Conservation (phyloP, 2,329 filamentous ascomycete species). For the Knufia fluminis region DNA sequence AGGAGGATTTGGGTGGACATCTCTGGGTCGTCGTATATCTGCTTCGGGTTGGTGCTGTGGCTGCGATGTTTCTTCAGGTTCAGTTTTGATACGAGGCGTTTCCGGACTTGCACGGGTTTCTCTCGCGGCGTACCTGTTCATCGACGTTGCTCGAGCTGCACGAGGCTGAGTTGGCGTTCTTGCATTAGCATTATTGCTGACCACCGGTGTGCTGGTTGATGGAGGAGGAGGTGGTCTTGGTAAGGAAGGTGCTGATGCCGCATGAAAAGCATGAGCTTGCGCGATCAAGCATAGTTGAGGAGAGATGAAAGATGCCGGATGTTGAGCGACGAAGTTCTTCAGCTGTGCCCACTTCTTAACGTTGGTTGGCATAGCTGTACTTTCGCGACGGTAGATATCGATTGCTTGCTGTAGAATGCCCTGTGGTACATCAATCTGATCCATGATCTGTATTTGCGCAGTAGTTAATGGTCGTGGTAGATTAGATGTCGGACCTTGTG, state of each 20-base stretch:
- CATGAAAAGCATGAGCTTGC: conserved; percentile 5
- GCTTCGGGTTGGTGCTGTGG: background rate
- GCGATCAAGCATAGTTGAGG: background rate
- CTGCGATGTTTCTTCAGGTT: background rate
- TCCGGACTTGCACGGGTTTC: background rate
- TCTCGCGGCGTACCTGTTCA: background rate
- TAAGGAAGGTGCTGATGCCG: background rate
- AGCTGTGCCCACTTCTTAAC: conserved; percentile 2
- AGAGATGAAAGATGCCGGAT: background rate
- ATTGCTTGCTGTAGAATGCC: conserved; percentile 4
- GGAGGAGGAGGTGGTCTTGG: background rate
- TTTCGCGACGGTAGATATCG: background rate
- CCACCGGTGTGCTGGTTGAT: background rate
- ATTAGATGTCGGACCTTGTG: background rate
- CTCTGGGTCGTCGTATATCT: background rate
- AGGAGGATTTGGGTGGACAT: background rate
- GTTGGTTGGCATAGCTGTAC: background rate
- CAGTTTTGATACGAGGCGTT: background rate
- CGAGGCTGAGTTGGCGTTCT: background rate
- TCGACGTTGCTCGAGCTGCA: background rate
- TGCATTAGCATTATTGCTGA: background rate
- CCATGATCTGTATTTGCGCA: conserved; percentile 4
- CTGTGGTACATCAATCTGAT: background rate
- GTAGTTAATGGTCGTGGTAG: background rate
- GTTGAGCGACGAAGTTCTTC: conserved; percentile 1